Evolutionary conservation across 768 basidiomycete genomes (phyloP), one percentile per base, ranked within the genome.

Genomic region (Chiua virens): DNA sequence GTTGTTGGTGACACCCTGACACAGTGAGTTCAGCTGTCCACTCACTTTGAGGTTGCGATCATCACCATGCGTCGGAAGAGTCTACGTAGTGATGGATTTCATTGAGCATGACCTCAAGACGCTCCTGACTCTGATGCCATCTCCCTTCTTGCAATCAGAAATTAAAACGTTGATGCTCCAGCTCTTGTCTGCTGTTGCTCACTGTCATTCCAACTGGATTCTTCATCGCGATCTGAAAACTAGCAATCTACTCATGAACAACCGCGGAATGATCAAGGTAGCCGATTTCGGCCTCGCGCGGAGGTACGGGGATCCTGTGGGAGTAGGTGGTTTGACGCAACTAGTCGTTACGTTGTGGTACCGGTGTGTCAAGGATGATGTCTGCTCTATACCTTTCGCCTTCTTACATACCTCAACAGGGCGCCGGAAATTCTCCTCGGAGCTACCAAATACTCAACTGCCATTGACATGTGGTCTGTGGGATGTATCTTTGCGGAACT

Each of bases 81-180:
- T 98, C 39, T 99, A 95, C 70, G 95, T 99, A 57, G 97, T 98
- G 32, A 97, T 97, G 95, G 94, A 97, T 69, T 99, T 99, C 66
- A 96, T 99, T 66, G 97, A 99, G 71, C 97, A 99, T 70, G 97
- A 99, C 69, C 86, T 99, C 68, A 99, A 99, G 73, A 89, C 95
- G 7, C 81, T 99, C 45, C 79, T 99, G 50, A 90, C 88, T 22
- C 75, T 92, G 54, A 98, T 98, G 97, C 94, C 95, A 2, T 82
- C 88, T 28, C 95, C 97, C 3, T 99, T 99, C 75, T 75, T 98
- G 36, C 93, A 96, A 71, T 96, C 93, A 37, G 97, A 99, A 72
- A 90, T 98, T 75, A 99, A 99, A 76, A 99, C 97, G 0, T 74
- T 99, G 47, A 85, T 98, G 85, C 71, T 90, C 22, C 97, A 99